These are phyloP conservation scores for Auriculariales sp. DNA, from an alignment of 768 basidiomycete species.

Conservation along the genomic window DNA sequence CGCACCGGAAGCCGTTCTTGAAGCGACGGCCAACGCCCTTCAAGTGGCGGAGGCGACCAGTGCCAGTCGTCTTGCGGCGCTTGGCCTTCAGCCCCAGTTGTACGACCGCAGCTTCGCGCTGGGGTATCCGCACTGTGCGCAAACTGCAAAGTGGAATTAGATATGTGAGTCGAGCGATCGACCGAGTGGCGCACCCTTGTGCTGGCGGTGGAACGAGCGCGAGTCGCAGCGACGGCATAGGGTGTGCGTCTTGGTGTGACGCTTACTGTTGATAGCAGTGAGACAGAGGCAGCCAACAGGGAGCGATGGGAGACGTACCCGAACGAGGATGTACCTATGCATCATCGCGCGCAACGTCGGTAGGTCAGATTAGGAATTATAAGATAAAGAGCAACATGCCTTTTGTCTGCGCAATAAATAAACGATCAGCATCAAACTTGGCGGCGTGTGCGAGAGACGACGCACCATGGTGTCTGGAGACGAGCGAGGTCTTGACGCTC, in stretches of 20 bases:
- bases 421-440: too few species aligned
- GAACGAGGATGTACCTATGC: slow-evolving; percentile 84
- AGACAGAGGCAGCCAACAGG: not conserved
- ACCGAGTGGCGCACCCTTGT: slow-evolving; percentile 60
- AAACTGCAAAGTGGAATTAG: slow-evolving; percentile 36
- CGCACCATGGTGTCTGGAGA: too few species aligned
- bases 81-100: slow-evolving; percentile 99
- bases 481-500: too few species aligned
- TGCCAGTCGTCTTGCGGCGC: slow-evolving; percentile 98
- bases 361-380: not conserved
- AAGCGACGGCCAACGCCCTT: slow-evolving; percentile 87
- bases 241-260: slow-evolving; percentile 93
- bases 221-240: slow-evolving; percentile 95
- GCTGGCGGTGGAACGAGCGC: slow-evolving; percentile 95
- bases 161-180: not conserved
- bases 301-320: slow-evolving; percentile 40
- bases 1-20: slow-evolving; percentile 95
- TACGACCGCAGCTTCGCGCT: slow-evolving; percentile 89
- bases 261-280: slow-evolving; percentile 48
- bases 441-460: too few species aligned
- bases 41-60: slow-evolving; percentile 89
- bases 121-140: slow-evolving; percentile 94
- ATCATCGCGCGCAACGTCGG: not conserved
- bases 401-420: too few species aligned
- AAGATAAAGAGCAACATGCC: too few species aligned